A percentile compares a stretch with the other conserved stretches of the same genome.
Evolutionary conservation across 2,329 filamentous ascomycete genomes (phyloP).

Genomic region (Fusarium sambucinum): DNA sequence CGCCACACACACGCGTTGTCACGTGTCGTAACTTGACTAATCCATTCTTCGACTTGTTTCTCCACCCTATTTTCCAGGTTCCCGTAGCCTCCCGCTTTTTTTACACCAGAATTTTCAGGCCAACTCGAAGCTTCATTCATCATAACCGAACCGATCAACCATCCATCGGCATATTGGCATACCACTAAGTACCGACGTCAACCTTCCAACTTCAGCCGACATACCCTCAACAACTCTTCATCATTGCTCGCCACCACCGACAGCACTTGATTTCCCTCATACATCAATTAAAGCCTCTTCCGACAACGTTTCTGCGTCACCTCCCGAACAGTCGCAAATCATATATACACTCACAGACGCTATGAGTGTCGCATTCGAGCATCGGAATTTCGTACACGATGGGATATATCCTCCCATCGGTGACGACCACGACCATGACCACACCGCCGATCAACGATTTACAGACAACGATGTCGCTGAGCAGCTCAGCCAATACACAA

Average conservation of each 20-base stretch:
- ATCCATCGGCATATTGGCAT: constrained; percentile 26
- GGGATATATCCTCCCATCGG: constrained; percentile 62
- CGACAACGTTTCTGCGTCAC: constrained; percentile 34
- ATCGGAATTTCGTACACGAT: constrained; percentile 62
- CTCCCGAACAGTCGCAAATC: constrained; percentile 16
- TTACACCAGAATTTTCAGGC: constrained; percentile 56
- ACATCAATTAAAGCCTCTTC: constrained; percentile 16
- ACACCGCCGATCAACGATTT: constrained; percentile 57
- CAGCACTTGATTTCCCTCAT: constrained; percentile 24
- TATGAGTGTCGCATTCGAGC: constrained; percentile 67
- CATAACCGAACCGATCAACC: constrained; percentile 32
- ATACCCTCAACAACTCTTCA: background rate
- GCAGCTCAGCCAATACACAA: constrained; percentile 59
- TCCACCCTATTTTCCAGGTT: constrained; percentile 27
- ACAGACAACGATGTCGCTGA: constrained; percentile 59
- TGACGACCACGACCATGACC: constrained; percentile 59
- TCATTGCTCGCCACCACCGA: background rate
- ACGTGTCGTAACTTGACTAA: constrained; percentile 52
- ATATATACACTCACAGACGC: constrained; percentile 41
- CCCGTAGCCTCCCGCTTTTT: constrained; percentile 46
- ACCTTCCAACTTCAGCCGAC: background rate
- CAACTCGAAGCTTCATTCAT: constrained; percentile 38
- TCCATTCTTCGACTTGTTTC: constrained; percentile 40
- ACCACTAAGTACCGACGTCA: constrained; percentile 10
- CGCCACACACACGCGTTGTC: constrained; percentile 44